Evolutionary conservation across 805 yeast species (phyloP).

Genomic region (Ogataea chonburiensis): DNA sequence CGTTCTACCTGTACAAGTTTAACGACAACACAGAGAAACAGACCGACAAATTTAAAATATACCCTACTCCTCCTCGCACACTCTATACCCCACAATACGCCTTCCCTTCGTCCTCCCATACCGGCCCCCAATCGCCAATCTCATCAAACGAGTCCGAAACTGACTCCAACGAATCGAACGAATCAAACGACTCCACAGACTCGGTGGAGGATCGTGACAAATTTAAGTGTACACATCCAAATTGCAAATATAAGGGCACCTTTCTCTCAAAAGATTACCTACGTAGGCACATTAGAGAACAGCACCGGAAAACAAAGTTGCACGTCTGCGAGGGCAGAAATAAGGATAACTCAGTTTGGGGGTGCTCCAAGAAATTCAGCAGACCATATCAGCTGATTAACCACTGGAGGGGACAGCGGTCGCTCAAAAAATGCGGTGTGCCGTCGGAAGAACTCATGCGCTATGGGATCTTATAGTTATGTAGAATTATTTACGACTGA

Average conservation of each 20-base stretch:
- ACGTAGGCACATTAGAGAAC: slow-evolving; percentile 33
- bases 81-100: slow-evolving; percentile 5
- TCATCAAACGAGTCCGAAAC: slow-evolving; percentile 11
- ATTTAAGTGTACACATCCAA: slow-evolving; percentile 23
- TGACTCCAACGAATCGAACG: slow-evolving; percentile 5
- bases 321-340: slow-evolving; percentile 29
- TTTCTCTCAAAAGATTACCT: slow-evolving; percentile 32
- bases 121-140: slow-evolving; percentile 2
- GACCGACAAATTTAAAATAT: slow-evolving; percentile 24
- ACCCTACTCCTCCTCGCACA: slow-evolving; percentile 19
- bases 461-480: slow-evolving; percentile 18
- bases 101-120: neutral
- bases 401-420: slow-evolving; percentile 35
- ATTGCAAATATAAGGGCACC: slow-evolving; percentile 32
- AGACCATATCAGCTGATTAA: slow-evolving; percentile 36
- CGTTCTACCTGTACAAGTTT: slow-evolving; percentile 27
- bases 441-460: slow-evolving; percentile 25
- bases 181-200: slow-evolving; percentile 2
- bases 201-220: slow-evolving; percentile 6
- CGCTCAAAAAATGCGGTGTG: slow-evolving; percentile 31
- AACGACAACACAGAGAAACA: slow-evolving; percentile 20
- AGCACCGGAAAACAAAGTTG: slow-evolving; percentile 27
- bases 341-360: slow-evolving; percentile 29
- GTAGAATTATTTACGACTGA: too few species aligned
- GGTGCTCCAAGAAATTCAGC: slow-evolving; percentile 33